These are phyloP conservation scores for Aspergillus clavatus DNA, from an alignment of 2,329 filamentous ascomycete species.

Conservation along the genomic window DNA sequence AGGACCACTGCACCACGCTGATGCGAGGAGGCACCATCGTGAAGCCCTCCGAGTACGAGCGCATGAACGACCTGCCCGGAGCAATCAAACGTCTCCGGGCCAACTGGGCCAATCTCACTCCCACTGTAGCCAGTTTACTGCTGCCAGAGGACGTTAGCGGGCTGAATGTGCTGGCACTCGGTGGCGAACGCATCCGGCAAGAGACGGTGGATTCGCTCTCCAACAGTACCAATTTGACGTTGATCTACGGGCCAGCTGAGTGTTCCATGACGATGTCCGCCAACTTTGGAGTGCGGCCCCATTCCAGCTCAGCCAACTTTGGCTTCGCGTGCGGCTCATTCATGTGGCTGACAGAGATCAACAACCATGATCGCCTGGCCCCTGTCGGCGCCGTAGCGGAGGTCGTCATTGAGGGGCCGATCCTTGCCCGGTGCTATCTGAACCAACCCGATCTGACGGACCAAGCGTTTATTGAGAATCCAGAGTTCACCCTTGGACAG, in stretches of 20 bases:
- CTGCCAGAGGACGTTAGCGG: neutral
- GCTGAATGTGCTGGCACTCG: too few species aligned
- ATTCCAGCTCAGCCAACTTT: neutral
- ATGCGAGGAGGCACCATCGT: conserved; percentile 38
- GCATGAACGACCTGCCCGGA: conserved; percentile 35
- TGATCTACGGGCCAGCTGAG: too few species aligned
- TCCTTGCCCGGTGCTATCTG: neutral
- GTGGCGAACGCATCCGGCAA: too few species aligned
- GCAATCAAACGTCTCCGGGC: conserved; percentile 40
- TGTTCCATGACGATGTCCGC: too few species aligned
- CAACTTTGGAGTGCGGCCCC: too few species aligned
- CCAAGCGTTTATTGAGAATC: neutral
- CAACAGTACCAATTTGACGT: too few species aligned
- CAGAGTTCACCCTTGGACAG: neutral
- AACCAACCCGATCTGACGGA: neutral
- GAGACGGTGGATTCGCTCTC: too few species aligned
- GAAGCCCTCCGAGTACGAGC: conserved; percentile 38
- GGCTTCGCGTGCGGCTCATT: neutral
- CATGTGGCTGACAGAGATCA: neutral
- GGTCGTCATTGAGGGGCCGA: conserved; percentile 1
- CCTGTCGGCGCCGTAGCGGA: conserved; percentile 54
- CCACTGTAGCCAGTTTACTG: neutral
- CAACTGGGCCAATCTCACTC: neutral
- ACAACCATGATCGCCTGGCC: conserved; percentile 16
- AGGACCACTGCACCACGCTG: conserved; percentile 1